A percentile compares a stretch with the other conserved stretches of the same genome.
Conservation (phyloP, 768 basidiomycete species). For the Leccinum broughii region DNA sequence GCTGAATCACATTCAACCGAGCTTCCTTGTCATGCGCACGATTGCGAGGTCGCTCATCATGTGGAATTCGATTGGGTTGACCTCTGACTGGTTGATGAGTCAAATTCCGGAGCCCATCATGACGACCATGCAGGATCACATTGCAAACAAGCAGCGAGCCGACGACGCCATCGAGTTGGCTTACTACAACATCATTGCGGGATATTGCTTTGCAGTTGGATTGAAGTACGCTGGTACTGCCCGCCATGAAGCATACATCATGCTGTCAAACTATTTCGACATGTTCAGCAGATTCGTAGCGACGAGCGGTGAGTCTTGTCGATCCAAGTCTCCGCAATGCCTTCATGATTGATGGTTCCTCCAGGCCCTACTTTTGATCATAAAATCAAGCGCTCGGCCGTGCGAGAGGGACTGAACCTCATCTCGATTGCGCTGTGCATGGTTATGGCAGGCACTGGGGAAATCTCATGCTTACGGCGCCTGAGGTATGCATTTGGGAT, state of each 20-base stretch:
- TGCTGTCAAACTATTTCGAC: conserved; percentile 82
- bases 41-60: conserved; percentile 78
- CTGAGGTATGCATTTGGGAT: conserved; percentile 90
- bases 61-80: conserved; percentile 79
- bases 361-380: conserved; percentile 80
- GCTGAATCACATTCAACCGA: conserved; percentile 85
- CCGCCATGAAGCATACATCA: conserved; percentile 80
- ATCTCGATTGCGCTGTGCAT: conserved; percentile 85
- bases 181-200: conserved; percentile 88
- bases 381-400: conserved; percentile 82
- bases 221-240: conserved; percentile 96
- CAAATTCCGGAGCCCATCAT: conserved; percentile 73
- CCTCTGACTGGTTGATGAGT: conserved; percentile 65
- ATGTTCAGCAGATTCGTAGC: conserved; percentile 71
- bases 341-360: conserved; percentile 8
- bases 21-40: conserved; percentile 80
- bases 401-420: conserved; percentile 85
- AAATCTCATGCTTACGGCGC: conserved; percentile 84
- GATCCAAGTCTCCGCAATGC: conserved; percentile 1
- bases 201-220: conserved; percentile 88
- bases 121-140: conserved; percentile 54
- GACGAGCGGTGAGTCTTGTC: conserved; percentile 54
- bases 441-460: conserved; percentile 98
- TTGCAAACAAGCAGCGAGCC: conserved; percentile 44
- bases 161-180: conserved; percentile 84